Conservation (phyloP, 768 basidiomycete species). For the Saitozyma podzolica region DNA sequence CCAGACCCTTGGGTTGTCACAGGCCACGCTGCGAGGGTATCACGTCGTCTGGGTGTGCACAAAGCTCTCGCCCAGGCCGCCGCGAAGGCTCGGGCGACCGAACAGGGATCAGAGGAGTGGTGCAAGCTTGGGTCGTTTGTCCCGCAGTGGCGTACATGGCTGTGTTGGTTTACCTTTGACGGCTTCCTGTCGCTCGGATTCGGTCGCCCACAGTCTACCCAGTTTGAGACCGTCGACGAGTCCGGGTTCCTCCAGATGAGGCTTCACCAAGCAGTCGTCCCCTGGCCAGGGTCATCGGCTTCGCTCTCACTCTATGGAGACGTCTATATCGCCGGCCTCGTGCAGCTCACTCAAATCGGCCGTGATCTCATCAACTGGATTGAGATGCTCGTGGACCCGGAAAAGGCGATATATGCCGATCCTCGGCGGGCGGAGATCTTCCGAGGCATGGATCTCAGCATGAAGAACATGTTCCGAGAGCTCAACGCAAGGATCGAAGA, state of each 20-base stretch:
- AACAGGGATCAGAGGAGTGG: constrained; percentile 23
- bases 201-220: constrained; percentile 21
- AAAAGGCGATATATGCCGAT: constrained; percentile 16
- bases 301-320: constrained; percentile 1
- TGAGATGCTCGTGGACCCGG: constrained; percentile 16
- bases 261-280: neutral
- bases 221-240: constrained; percentile 12
- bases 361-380: constrained; percentile 24
- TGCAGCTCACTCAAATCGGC: constrained; percentile 21
- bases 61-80: constrained; percentile 28
- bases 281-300: constrained; percentile 16
- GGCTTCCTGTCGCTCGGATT: constrained; percentile 28
- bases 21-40: constrained; percentile 31
- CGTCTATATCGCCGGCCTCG: constrained; percentile 20
- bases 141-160: constrained; percentile 16
- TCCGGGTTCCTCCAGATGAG: constrained; percentile 8
- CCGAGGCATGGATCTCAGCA: constrained; percentile 13
- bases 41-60: constrained; percentile 27
- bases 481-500: constrained; percentile 25
- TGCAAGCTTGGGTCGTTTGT: constrained; percentile 17
- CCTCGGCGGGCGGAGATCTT: constrained; percentile 20
- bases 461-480: constrained; percentile 15
- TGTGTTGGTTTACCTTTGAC: constrained; percentile 26
- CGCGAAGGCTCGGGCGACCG: constrained; percentile 16
- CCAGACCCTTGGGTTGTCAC: constrained; percentile 43